Evolutionary conservation across 139 green algal genomes (phyloP).

Genomic region (Gonium pectorale): DNA sequence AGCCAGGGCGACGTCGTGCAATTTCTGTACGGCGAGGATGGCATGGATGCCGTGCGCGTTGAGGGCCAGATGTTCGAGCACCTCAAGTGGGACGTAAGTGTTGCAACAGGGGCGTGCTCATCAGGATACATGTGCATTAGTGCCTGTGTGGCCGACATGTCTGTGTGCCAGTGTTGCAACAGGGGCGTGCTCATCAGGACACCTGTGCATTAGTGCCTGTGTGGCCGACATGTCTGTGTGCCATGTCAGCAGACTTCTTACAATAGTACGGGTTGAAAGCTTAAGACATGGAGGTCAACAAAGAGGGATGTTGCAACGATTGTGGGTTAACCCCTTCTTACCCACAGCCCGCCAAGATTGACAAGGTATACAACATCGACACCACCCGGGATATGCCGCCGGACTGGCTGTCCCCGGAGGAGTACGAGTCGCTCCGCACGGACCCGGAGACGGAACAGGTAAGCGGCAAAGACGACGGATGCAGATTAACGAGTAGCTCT

Average conservation of each 20-base stretch:
- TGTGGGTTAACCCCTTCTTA: too few relatives aligned
- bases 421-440: slow-evolving; percentile 71
- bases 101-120: too few relatives aligned
- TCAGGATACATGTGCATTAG: too few relatives aligned
- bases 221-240: too few relatives aligned
- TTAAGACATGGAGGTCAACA: too few relatives aligned
- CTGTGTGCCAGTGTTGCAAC: too few relatives aligned
- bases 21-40: slow-evolving; percentile 99
- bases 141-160: too few relatives aligned
- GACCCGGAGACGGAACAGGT: slow-evolving; percentile 58
- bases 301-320: too few relatives aligned
- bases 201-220: too few relatives aligned
- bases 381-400: slow-evolving; percentile 52
- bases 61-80: slow-evolving; percentile 92
- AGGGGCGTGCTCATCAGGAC: too few relatives aligned
- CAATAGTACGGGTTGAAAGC: too few relatives aligned
- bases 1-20: slow-evolving; percentile 90
- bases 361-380: slow-evolving; percentile 43
- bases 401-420: slow-evolving; percentile 73
- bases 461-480: not conserved
- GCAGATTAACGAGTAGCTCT: not conserved
- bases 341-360: slow-evolving; percentile 40
- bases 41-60: slow-evolving; percentile 96
- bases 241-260: too few relatives aligned
- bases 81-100: slow-evolving; percentile 71